Percentiles rank a stretch among this genome's conserved stretches.
Conservation (phyloP, 805 yeast genomes). For the Maudiozyma bulderi region DNA sequence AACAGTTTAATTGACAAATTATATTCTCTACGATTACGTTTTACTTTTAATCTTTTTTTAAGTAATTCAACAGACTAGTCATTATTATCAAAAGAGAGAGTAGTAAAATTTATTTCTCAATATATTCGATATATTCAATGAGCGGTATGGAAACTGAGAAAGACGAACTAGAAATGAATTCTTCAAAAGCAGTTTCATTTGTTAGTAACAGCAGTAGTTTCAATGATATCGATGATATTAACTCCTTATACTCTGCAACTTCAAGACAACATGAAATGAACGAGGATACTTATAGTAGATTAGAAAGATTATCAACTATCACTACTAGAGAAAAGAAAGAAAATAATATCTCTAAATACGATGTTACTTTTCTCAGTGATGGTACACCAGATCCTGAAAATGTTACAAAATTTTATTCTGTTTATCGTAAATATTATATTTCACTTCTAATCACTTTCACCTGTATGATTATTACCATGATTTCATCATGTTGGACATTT, state of each 20-base stretch:
- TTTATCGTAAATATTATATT: conserved; percentile 45
- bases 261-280: not conserved
- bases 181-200: not conserved
- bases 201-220: not conserved
- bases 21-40: too few relatives aligned
- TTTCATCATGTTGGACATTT: conserved; percentile 61
- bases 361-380: conserved; percentile 21
- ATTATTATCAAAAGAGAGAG: too few relatives aligned
- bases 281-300: not conserved
- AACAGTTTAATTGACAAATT: too few relatives aligned
- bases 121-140: not conserved
- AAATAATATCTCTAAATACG: conserved; percentile 8
- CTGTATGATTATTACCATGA: conserved; percentile 54
- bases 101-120: too few relatives aligned
- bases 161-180: not conserved
- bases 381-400: conserved; percentile 24
- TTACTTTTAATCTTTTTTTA: too few relatives aligned
- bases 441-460: conserved; percentile 44
- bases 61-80: too few relatives aligned
- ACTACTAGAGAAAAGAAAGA: not conserved
- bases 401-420: conserved; percentile 30
- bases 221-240: not conserved
- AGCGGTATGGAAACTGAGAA: not conserved
- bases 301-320: not conserved
- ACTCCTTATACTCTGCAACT: not conserved